Conservation (phyloP, 345 rosid genomes). For the Trapa incisa region DNA sequence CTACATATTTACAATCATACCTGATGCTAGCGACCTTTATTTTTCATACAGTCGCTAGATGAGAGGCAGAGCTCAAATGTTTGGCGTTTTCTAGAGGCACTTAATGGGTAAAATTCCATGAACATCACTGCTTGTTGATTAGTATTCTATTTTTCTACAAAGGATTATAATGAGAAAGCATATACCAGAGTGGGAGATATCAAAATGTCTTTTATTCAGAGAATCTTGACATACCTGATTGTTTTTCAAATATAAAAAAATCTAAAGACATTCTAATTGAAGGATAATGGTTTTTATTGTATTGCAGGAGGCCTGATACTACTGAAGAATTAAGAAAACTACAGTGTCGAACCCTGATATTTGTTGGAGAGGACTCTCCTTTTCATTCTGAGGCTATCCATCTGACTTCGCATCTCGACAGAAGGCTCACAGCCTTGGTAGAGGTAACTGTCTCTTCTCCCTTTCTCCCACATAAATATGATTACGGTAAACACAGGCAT, state of each 20-base stretch:
- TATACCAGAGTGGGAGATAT: neutral
- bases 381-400: conserved; percentile 78
- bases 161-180: neutral
- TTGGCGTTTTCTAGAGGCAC: conserved; percentile 82
- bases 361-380: conserved; percentile 79
- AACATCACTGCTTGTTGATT: neutral
- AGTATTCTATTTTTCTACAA: neutral
- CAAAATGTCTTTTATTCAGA: neutral
- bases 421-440: conserved; percentile 75
- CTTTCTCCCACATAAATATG: neutral
- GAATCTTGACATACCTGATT: neutral
- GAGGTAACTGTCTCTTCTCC: conserved; percentile 34
- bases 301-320: conserved; percentile 72
- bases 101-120: conserved; percentile 40
- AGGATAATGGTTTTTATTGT: neutral
- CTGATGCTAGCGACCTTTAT: conserved; percentile 6
- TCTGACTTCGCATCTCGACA: conserved; percentile 70
- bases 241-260: neutral
- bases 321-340: conserved; percentile 63
- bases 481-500: too few species aligned
- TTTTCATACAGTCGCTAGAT: conserved; percentile 49
- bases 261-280: neutral
- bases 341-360: conserved; percentile 68
- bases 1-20: neutral
- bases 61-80: conserved; percentile 71